Conservation (phyloP, 2,329 filamentous ascomycete genomes). For the Curvularia verruculosa region DNA sequence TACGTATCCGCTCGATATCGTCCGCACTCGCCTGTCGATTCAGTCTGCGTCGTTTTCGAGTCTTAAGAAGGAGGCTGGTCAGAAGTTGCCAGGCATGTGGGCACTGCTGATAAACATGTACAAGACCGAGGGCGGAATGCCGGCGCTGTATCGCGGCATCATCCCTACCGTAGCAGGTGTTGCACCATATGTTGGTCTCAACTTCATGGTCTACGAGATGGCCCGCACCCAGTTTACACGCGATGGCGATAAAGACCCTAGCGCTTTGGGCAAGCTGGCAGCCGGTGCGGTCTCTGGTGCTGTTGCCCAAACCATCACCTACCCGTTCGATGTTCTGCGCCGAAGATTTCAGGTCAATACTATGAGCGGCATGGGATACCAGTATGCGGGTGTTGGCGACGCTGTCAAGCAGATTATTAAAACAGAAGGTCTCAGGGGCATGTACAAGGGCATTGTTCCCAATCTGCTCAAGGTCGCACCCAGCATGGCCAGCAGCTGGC, state of each 20-base stretch:
- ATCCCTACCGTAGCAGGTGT: slow-evolving; percentile 93
- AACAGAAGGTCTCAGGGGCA: slow-evolving; percentile 80
- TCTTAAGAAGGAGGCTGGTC: slow-evolving; percentile 57
- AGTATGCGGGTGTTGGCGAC: slow-evolving; percentile 86
- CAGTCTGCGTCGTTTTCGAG: slow-evolving; percentile 94
- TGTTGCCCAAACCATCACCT: slow-evolving; percentile 96
- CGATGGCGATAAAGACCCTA: slow-evolving; percentile 85
- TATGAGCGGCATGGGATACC: slow-evolving; percentile 97
- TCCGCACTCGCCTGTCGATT: slow-evolving; percentile 92
- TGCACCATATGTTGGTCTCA: slow-evolving; percentile 94
- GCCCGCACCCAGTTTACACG: slow-evolving; percentile 83
- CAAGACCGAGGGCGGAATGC: slow-evolving; percentile 82
- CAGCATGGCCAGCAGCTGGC: slow-evolving; percentile 98
- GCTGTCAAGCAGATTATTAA: slow-evolving; percentile 80
- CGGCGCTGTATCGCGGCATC: slow-evolving; percentile 91
- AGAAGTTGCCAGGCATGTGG: slow-evolving; percentile 89
- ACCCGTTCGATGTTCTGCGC: slow-evolving; percentile 94
- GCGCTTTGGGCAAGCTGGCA: slow-evolving; percentile 76
- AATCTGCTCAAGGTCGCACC: slow-evolving; percentile 97
- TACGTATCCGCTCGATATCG: slow-evolving; percentile 97
- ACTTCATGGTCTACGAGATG: slow-evolving; percentile 98
- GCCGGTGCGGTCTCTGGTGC: slow-evolving; percentile 95
- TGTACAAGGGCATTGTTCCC: slow-evolving; percentile 96
- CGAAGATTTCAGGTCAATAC: slow-evolving; percentile 98
- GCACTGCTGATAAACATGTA: slow-evolving; percentile 83